Evolutionary conservation across 169 alveolate genomes (phyloP), one percentile per base, ranked within the genome.

Genomic region (Blepharisma undulans): DNA sequence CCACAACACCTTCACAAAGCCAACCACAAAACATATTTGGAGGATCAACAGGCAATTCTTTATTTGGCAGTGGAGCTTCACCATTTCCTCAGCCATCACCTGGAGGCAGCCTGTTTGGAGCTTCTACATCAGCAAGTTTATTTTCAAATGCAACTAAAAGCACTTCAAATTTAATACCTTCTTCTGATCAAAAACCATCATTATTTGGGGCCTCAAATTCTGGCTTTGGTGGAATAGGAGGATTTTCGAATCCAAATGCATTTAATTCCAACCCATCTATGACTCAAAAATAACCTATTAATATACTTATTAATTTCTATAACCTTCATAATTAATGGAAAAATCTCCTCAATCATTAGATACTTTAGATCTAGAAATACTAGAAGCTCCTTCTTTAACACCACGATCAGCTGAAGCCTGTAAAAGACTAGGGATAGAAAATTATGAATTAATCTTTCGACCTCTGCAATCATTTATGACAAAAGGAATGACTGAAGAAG

Each of bases 321-420:
- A 48, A 48, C 66, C 14, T 36, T 48, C 66, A 48, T 48, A 48
- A 48, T n/a, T 48, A 48, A 48, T 48, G 66, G 66, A 48, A 48
- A 48, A 48, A 48, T 48, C 66, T 3, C 66, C 66, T 48, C 66
- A 48, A 48, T 48, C 66, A 48, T 48, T 48, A 48, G 66, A 48
- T 48, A 48, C 66, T 48, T 48, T 48, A 48, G 66, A 48, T 48
- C 66, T 48, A 48, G 80, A 72, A 29, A 72, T 72, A 25, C 33
- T 72, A 3, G 33, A 72, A 29, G 36, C 80, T 29, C 89, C 89
- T 34, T 19, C 25, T 5, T 84, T 84, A 19, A 84, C 92, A 74
- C 96, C 96, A 22, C 74, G 94, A 19, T 79, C 95, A 12, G 14
- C 87, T 27, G 94, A 91, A 76, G 95, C 96, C 6, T 91, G 94